These are phyloP conservation scores for Cyclotella choctawhatcheeana DNA, from an alignment of 108 stramenopile species.

Conservation along the genomic window DNA sequence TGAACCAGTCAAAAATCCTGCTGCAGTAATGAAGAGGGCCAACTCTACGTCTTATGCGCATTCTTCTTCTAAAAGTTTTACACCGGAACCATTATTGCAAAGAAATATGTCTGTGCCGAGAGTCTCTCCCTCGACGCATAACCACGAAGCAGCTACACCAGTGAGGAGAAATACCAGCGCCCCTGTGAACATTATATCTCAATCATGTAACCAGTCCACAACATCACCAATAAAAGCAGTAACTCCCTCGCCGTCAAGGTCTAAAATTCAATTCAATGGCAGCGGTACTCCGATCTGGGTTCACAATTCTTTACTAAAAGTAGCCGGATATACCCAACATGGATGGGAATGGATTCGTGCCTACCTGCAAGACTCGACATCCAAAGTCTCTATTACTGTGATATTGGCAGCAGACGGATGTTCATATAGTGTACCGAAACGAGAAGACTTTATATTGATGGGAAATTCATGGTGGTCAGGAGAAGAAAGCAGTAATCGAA, in stretches of 20 bases:
- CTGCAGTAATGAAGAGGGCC: not conserved
- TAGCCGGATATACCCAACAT: not conserved
- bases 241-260: not conserved
- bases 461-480: constrained; percentile 19
- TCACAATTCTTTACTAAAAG: constrained; percentile 27
- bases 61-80: not conserved
- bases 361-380: constrained; percentile 7
- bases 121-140: no score
- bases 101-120: not conserved
- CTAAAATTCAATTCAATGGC: constrained; percentile 10
- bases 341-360: constrained; percentile 46
- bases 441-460: constrained; percentile 10
- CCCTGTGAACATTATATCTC: not conserved
- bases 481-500: not conserved
- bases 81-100: not conserved
- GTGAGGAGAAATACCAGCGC: not conserved
- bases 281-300: constrained; percentile 44
- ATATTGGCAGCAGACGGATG: constrained; percentile 27
- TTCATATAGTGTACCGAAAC: constrained; percentile 19
- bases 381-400: constrained; percentile 26
- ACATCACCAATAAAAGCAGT: not conserved
- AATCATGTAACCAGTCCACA: constrained; percentile 2
- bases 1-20: no score
- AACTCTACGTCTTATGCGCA: not conserved
- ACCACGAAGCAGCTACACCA: not conserved